Percentiles rank a stretch among this genome's conserved stretches.
phyloP scores from a whole-genome alignment of 345 rosid genomes.

The Euphorbia lathyris region DNA sequence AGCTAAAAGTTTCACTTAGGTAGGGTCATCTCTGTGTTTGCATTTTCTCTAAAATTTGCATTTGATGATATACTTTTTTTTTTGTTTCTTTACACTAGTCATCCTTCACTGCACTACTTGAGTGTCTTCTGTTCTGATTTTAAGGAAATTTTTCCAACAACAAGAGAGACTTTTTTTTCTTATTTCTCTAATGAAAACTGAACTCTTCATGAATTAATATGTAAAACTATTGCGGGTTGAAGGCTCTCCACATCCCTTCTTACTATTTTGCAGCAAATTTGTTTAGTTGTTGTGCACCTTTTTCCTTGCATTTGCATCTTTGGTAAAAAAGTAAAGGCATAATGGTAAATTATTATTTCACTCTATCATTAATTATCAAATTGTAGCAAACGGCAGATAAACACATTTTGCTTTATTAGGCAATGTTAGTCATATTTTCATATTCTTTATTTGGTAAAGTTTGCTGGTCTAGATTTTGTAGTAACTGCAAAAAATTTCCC shows the following conservation, averaged over 20 bases:
- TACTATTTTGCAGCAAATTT: not conserved
- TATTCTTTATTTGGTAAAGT: slow-evolving; percentile 5
- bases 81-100: no score
- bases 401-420: not conserved
- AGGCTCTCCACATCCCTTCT: not conserved
- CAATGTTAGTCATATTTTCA: not conserved
- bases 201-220: not conserved
- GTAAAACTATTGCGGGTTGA: not conserved
- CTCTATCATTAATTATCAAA: not conserved
- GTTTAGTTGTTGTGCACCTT: not conserved
- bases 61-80: not conserved
- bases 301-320: not conserved
- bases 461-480: slow-evolving; percentile 12
- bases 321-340: not conserved
- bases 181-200: not conserved
- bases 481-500: slow-evolving; percentile 1
- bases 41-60: not conserved
- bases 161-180: not conserved
- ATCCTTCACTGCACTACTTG: not conserved
- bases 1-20: not conserved
- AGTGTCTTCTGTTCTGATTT: not conserved
- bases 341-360: not conserved
- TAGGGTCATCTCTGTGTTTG: slow-evolving; percentile 1
- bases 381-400: not conserved
- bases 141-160: not conserved